Conservation (phyloP, 2,329 filamentous ascomycete species). For the Sclerotinia nivalis region DNA sequence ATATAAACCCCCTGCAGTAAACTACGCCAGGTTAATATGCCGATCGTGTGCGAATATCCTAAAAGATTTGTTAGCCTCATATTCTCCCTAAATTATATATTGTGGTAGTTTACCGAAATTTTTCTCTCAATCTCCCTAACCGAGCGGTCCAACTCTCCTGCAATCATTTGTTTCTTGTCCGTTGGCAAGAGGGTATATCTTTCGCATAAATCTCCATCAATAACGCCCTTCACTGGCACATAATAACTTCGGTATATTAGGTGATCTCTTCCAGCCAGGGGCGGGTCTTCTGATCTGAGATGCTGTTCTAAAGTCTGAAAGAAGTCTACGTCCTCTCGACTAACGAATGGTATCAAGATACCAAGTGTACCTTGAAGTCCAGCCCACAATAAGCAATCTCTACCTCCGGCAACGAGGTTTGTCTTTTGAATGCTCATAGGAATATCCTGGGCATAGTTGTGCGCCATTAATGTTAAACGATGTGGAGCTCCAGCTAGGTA, state of each 20-base stretch:
- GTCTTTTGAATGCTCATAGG: constrained; percentile 89
- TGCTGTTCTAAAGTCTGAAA: constrained; percentile 93
- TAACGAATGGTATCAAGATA: constrained; percentile 87
- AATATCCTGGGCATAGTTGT: constrained; percentile 90
- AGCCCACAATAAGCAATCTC: constrained; percentile 89
- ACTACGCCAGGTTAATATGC: constrained; percentile 46
- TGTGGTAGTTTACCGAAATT: constrained; percentile 62
- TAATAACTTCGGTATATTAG: constrained; percentile 96
- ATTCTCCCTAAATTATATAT: not conserved
- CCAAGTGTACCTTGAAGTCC: constrained; percentile 94
- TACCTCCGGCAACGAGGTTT: constrained; percentile 83
- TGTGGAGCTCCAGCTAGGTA: constrained; percentile 91
- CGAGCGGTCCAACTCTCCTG: constrained; percentile 85
- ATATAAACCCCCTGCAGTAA: constrained; percentile 43
- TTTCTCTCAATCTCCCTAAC: constrained; percentile 94
- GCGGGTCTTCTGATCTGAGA: constrained; percentile 81
- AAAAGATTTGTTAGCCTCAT: constrained; percentile 29
- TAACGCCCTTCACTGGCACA: constrained; percentile 91
- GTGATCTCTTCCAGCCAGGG: constrained; percentile 89
- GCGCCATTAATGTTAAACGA: constrained; percentile 79
- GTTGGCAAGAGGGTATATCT: constrained; percentile 79
- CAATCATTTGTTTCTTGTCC: constrained; percentile 94
- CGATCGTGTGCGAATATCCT: constrained; percentile 59
- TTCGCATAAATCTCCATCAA: constrained; percentile 96
- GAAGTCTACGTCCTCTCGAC: constrained; percentile 93